phyloP scores from a whole-genome alignment of 495 filamentous ascomycete species.

The Chaetomium fimeti region DNA sequence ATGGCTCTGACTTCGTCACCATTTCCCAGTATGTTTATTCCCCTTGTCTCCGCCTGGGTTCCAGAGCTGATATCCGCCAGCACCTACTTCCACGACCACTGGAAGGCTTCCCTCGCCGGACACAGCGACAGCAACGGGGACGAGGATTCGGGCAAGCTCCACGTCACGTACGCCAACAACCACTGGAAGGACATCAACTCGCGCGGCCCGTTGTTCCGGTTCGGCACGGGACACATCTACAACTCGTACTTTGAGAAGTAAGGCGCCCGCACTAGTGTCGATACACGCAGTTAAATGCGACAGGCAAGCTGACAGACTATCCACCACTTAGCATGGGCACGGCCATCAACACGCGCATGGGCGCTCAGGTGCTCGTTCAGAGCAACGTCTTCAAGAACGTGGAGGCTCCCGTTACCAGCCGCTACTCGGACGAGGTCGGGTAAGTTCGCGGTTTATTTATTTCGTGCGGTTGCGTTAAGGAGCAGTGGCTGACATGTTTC shows the following conservation, averaged over 20 bases:
- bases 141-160: slow-evolving; percentile 55
- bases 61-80: slow-evolving; percentile 16
- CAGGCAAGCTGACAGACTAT: background rate
- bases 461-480: background rate
- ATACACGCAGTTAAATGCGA: background rate
- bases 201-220: slow-evolving; percentile 59
- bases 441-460: background rate
- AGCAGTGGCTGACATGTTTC: background rate
- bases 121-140: slow-evolving; percentile 54
- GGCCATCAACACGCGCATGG: slow-evolving; percentile 64
- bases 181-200: slow-evolving; percentile 61
- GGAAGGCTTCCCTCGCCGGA: slow-evolving; percentile 62
- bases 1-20: slow-evolving; percentile 54
- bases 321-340: slow-evolving; percentile 41
- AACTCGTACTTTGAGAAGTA: slow-evolving; percentile 46
- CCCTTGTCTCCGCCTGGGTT: background rate
- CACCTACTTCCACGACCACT: slow-evolving; percentile 62
- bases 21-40: slow-evolving; percentile 37
- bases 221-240: slow-evolving; percentile 57
- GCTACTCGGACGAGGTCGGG: slow-evolving; percentile 54
- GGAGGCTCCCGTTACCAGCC: slow-evolving; percentile 51
- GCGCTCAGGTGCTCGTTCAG: slow-evolving; percentile 64
- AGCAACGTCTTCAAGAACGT: slow-evolving; percentile 55
- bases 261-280: background rate
- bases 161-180: slow-evolving; percentile 63